phyloP scores from a whole-genome alignment of 2,329 filamentous ascomycete species.

The Nigrospora osmanthi region DNA sequence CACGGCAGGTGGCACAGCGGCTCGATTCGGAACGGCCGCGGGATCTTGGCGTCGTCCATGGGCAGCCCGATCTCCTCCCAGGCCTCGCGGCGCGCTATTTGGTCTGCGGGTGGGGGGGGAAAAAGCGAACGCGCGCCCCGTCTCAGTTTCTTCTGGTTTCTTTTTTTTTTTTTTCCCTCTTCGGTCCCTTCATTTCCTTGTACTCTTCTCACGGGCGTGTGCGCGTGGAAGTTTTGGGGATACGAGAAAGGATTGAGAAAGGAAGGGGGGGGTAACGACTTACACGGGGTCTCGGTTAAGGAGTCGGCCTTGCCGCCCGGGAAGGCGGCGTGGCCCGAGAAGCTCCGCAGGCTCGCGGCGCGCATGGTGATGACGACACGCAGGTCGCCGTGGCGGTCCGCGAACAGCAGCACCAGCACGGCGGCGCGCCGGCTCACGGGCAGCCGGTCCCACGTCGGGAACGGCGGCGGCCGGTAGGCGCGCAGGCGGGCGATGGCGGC shows the following conservation, averaged over 20 bases:
- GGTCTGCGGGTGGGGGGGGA: constrained; percentile 37
- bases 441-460: constrained; percentile 53
- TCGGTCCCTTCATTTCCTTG: too few relatives aligned
- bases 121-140: not conserved
- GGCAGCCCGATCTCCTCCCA: constrained; percentile 91
- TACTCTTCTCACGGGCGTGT: too few relatives aligned
- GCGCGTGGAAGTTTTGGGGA: not conserved
- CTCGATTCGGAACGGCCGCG: constrained; percentile 74
- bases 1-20: constrained; percentile 79
- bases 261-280: constrained; percentile 9
- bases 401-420: constrained; percentile 81
- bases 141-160: not conserved
- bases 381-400: constrained; percentile 73
- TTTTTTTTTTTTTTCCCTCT: too few relatives aligned
- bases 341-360: constrained; percentile 53
- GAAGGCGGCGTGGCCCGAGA: constrained; percentile 81
- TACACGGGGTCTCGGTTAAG: constrained; percentile 52
- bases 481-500: constrained; percentile 53
- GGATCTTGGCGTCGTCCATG: constrained; percentile 58
- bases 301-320: constrained; percentile 68
- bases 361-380: constrained; percentile 64
- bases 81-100: constrained; percentile 83
- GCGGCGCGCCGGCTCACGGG: constrained; percentile 67
- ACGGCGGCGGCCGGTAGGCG: constrained; percentile 52
- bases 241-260: not conserved